These are phyloP conservation scores for Aspergillus saccharolyticus DNA, from an alignment of 495 filamentous ascomycete species.

Conservation along the genomic window DNA sequence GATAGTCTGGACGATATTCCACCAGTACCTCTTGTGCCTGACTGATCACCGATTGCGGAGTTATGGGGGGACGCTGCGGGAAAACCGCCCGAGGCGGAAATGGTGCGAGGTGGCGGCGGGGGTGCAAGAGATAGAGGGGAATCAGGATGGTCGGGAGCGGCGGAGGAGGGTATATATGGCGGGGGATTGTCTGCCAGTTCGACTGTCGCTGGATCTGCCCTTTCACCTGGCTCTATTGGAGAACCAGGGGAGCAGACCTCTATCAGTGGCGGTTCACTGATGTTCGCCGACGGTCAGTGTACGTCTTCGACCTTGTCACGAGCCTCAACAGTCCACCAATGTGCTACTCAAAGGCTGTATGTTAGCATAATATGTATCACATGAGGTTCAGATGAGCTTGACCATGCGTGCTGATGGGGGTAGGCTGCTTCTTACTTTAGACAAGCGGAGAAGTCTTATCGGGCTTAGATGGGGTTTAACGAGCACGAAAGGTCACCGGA, in stretches of 20 bases:
- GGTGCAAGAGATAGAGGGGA: constrained; percentile 36
- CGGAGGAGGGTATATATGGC: constrained; percentile 44
- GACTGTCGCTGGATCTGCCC: constrained; percentile 46
- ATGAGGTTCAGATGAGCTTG: neutral
- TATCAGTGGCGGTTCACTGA: constrained; percentile 28
- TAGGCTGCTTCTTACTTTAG: neutral
- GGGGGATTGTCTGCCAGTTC: constrained; percentile 60
- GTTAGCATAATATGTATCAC: neutral
- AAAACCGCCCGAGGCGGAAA: constrained; percentile 15
- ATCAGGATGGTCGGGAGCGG: constrained; percentile 56
- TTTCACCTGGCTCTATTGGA: constrained; percentile 43
- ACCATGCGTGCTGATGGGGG: constrained; percentile 6
- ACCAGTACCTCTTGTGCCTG: constrained; percentile 8
- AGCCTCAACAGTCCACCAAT: constrained; percentile 10
- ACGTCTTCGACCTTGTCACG: constrained; percentile 16
- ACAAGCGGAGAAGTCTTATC: constrained; percentile 22
- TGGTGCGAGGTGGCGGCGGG: constrained; percentile 17
- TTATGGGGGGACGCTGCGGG: constrained; percentile 11
- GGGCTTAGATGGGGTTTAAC: constrained; percentile 7
- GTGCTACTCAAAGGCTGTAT: neutral
- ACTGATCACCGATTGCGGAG: constrained; percentile 10
- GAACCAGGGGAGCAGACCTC: constrained; percentile 50
- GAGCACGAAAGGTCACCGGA: constrained; percentile 3
- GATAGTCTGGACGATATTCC: constrained; percentile 9
- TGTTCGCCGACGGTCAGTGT: constrained; percentile 18